Conservation (phyloP, 2,329 filamentous ascomycete species). For the Fusarium subglutinans region DNA sequence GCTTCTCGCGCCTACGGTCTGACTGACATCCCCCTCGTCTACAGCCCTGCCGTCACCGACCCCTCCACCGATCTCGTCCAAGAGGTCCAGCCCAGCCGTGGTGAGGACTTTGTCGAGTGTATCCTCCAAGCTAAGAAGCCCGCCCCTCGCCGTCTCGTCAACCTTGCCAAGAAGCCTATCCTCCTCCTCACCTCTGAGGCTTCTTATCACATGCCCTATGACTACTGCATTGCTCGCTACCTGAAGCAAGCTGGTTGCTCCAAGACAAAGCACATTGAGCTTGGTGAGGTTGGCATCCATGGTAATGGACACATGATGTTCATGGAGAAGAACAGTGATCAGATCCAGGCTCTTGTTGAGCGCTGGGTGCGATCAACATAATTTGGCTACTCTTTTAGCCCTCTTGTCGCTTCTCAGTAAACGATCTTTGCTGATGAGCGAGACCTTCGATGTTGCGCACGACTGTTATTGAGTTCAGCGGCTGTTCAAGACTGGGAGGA, state of each 20-base stretch:
- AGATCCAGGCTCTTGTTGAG: neutral
- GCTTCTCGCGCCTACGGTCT: slow-evolving; percentile 55
- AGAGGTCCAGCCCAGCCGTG: slow-evolving; percentile 2
- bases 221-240: slow-evolving; percentile 31
- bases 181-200: slow-evolving; percentile 31
- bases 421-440: fast-evolving
- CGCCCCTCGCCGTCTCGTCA: slow-evolving; percentile 37
- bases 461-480: neutral
- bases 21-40: slow-evolving; percentile 58
- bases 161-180: slow-evolving; percentile 47
- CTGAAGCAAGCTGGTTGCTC: slow-evolving; percentile 33
- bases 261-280: slow-evolving; percentile 33
- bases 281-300: slow-evolving; percentile 28
- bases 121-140: slow-evolving; percentile 24
- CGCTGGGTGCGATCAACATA: neutral
- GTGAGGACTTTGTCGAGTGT: slow-evolving; percentile 16
- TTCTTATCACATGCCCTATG: slow-evolving; percentile 36
- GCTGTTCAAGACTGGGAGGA: neutral
- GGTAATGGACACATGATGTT: slow-evolving; percentile 39
- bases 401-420: neutral
- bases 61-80: slow-evolving; percentile 28
- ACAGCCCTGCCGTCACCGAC: slow-evolving; percentile 49
- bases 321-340: slow-evolving; percentile 37
- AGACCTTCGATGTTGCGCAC: neutral
- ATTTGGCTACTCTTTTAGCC: neutral